phyloP scores from a whole-genome alignment of 2,329 filamentous ascomycete species.

The Colletotrichum scovillei region DNA sequence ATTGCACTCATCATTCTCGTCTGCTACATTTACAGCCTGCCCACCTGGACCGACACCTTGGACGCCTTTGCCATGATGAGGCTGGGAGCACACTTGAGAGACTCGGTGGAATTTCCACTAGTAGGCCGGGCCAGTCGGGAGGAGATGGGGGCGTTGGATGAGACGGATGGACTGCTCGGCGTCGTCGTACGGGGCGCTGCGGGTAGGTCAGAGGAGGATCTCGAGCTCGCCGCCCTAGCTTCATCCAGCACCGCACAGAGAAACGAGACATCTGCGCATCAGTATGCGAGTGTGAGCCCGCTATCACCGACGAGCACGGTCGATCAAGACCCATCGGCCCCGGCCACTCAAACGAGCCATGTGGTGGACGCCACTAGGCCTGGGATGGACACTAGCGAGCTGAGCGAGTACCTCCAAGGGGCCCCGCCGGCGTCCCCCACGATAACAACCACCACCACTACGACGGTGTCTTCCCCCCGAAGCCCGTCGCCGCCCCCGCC shows the following conservation, averaged over 20 bases:
- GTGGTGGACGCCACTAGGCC: background rate
- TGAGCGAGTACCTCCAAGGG: constrained; percentile 30
- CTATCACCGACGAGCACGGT: constrained; percentile 17
- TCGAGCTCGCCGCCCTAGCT: constrained; percentile 17
- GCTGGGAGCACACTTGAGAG: constrained; percentile 16
- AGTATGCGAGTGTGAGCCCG: constrained; percentile 23
- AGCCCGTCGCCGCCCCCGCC: constrained; percentile 29
- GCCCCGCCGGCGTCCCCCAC: constrained; percentile 3
- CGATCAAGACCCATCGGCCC: background rate
- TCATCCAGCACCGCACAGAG: background rate
- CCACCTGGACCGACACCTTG: constrained; percentile 33
- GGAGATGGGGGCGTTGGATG: constrained; percentile 6
- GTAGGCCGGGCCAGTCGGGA: constrained; percentile 1
- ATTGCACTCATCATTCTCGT: constrained; percentile 22
- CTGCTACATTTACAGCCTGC: constrained; percentile 32
- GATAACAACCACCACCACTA: background rate
- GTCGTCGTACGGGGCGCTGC: background rate
- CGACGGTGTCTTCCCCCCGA: constrained; percentile 12
- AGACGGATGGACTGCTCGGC: constrained; percentile 17
- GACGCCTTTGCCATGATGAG: constrained; percentile 33
- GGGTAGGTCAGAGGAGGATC: constrained; percentile 1
- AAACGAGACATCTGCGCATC: constrained; percentile 4
- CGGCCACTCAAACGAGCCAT: constrained; percentile 6
- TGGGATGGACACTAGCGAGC: constrained; percentile 23
- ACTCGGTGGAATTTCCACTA: background rate